Evolutionary conservation across 805 yeast genomes (phyloP), one percentile per base, ranked within the genome.

Genomic region (Suhomyces kilbournensis): DNA sequence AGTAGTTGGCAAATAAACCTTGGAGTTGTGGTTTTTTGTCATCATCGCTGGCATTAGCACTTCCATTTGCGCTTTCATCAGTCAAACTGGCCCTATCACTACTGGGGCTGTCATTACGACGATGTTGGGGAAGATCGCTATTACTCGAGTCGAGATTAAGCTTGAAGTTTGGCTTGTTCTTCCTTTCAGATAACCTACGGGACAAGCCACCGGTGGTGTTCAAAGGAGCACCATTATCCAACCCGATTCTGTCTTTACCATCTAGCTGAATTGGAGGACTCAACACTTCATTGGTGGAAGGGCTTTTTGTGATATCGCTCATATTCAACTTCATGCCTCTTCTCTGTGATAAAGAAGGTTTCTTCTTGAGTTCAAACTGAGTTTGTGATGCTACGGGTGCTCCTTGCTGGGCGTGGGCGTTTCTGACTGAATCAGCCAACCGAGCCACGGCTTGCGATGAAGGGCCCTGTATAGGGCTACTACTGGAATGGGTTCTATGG

Each of bases 1-100:
- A 82, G 67, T 88, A 94, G 64, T 86, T 84, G 9, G 92, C 87
- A 72, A 94, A 92, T 48, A 87, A 68, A 12, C 91, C 91, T 47
- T 75, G 76, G 10, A 81, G 67, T 54, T 72, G 71, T 2, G 70
- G 70, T 51, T 63, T 64, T 51, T 67, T 67, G 32, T 39, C 45
- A 1, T 15, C 19, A 14, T 28, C 28, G 28, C 19, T 38, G 43
- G 32, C 26, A 25, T 26, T 26, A 9, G 44, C 19, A 35, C 35
- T 46, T 22, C 22, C 45, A 22, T n/a, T 14, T 2, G 7, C 19
- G 17, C 19, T 30, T 12, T 34, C 45, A 38, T 34, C 20, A n/a
- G 43, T 32, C 12, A 15, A 39, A 12, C 17, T 30, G 20, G 45
- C 23, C 25, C 17, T 53, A 10, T 46, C 44, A 46, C 30, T 44